phyloP scores from a whole-genome alignment of 192 early-diverging fungal genomes.

The Mortierella claussenii region DNA sequence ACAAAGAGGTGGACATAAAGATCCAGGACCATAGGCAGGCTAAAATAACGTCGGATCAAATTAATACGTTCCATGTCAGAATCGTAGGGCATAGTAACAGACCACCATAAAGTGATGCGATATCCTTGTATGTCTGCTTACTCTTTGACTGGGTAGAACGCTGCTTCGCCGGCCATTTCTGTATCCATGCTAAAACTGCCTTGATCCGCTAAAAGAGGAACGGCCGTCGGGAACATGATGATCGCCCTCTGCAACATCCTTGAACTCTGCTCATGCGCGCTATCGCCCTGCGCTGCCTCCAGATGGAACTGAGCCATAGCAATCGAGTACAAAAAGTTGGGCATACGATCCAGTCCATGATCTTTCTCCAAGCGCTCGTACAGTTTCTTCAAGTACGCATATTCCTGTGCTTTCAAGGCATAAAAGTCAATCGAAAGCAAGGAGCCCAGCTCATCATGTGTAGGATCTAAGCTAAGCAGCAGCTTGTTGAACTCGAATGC shows the following conservation, averaged over 20 bases:
- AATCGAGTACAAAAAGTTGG: conserved; percentile 80
- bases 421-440: conserved; percentile 87
- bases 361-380: conserved; percentile 47
- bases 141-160: conserved; percentile 61
- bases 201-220: conserved; percentile 73
- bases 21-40: conserved; percentile 61
- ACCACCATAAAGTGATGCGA: too few relatives aligned
- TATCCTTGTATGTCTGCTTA: too few relatives aligned
- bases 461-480: conserved; percentile 73
- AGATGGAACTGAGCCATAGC: conserved; percentile 84
- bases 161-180: conserved; percentile 59
- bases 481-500: conserved; percentile 89
- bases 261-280: conserved; percentile 55
- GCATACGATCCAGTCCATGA: conserved; percentile 58
- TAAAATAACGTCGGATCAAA: too few relatives aligned
- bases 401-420: conserved; percentile 82
- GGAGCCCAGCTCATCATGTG: conserved; percentile 79
- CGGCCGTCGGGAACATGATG: conserved; percentile 72
- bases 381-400: conserved; percentile 64
- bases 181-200: conserved; percentile 68
- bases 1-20: conserved; percentile 78
- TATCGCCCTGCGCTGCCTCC: conserved; percentile 54
- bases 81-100: too few relatives aligned
- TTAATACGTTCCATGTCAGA: too few relatives aligned
- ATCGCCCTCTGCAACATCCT: conserved; percentile 77